A percentile compares a stretch with the other conserved stretches of the same genome.
These are phyloP conservation scores for Berberis vulgaris DNA, from an alignment of 164 flowering plant species.

Conservation along the genomic window DNA sequence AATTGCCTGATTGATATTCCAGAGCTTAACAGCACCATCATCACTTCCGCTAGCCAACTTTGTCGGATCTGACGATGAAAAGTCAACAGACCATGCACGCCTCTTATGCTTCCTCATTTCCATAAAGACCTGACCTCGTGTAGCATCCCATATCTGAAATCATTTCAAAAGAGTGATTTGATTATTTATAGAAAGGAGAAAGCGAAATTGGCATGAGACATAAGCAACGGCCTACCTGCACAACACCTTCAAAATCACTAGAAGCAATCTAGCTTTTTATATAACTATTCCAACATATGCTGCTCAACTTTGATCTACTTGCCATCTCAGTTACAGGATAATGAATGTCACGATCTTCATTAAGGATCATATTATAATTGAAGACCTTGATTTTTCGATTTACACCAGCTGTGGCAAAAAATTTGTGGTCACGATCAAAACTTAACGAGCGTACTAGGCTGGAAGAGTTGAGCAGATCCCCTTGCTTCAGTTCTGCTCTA, in stretches of 20 bases:
- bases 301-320: slow-evolving; percentile 1
- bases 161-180: neutral
- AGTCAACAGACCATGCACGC: slow-evolving; percentile 2
- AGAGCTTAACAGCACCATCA: neutral
- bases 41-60: slow-evolving; percentile 5
- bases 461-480: neutral
- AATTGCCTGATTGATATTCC: slow-evolving; percentile 5
- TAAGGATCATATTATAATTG: neutral
- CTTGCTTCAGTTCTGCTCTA: neutral
- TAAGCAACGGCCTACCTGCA: neutral
- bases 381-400: neutral
- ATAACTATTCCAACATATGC: slow-evolving; percentile 4
- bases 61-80: neutral
- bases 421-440: slow-evolving; percentile 1
- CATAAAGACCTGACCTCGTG: neutral
- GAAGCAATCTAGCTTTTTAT: slow-evolving; percentile 4
- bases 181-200: neutral
- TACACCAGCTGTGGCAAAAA: slow-evolving; percentile 3
- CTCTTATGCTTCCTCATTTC: neutral
- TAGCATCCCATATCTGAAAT: slow-evolving; percentile 5
- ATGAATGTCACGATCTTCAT: slow-evolving; percentile 1
- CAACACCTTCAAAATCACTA: slow-evolving; percentile 1
- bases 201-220: neutral
- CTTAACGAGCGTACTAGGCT: slow-evolving; percentile 1
- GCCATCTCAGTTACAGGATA: slow-evolving; percentile 4